These are phyloP conservation scores for Fusarium abutilonis DNA, from an alignment of 2,329 filamentous ascomycete genomes.

Conservation along the genomic window DNA sequence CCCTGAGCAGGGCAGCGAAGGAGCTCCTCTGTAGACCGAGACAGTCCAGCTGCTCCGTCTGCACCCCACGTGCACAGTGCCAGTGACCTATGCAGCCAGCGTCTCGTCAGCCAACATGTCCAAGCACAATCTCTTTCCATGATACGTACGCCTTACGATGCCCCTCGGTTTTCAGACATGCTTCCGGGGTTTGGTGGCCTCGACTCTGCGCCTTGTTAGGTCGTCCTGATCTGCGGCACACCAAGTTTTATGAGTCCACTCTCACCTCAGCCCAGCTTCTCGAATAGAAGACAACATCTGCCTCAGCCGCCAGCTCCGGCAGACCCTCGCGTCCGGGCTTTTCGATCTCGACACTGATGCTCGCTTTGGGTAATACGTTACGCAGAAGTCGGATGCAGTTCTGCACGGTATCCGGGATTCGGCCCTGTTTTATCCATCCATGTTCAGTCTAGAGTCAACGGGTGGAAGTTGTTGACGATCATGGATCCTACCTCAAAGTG, in stretches of 20 bases:
- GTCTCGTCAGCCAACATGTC: slow-evolving; percentile 38
- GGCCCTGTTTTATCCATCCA: slow-evolving; percentile 59
- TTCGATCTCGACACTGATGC: slow-evolving; percentile 76
- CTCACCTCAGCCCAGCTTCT: slow-evolving; percentile 74
- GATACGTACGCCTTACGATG: slow-evolving; percentile 62
- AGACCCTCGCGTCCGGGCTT: slow-evolving; percentile 72
- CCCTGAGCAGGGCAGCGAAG: slow-evolving; percentile 54
- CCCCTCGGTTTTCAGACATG: slow-evolving; percentile 60
- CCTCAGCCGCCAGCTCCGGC: slow-evolving; percentile 66
- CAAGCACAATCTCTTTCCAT: slow-evolving; percentile 17
- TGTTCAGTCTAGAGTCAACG: slow-evolving; percentile 23
- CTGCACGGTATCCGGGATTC: slow-evolving; percentile 69
- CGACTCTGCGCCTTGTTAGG: slow-evolving; percentile 45
- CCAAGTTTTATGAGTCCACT: slow-evolving; percentile 15
- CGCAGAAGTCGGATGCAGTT: slow-evolving; percentile 68
- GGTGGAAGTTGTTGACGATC: slow-evolving; percentile 1
- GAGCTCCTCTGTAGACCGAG: slow-evolving; percentile 44
- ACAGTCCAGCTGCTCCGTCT: slow-evolving; percentile 54
- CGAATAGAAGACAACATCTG: slow-evolving; percentile 79
- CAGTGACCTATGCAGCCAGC: slow-evolving; percentile 52
- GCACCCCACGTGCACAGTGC: slow-evolving; percentile 70
- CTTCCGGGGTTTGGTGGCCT: slow-evolving; percentile 58
- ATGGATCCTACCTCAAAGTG: slow-evolving; percentile 72
- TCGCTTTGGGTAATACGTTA: slow-evolving; percentile 53
- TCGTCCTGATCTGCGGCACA: slow-evolving; percentile 8